Conservation (phyloP, 768 basidiomycete species). For the Harrya chromipes region DNA sequence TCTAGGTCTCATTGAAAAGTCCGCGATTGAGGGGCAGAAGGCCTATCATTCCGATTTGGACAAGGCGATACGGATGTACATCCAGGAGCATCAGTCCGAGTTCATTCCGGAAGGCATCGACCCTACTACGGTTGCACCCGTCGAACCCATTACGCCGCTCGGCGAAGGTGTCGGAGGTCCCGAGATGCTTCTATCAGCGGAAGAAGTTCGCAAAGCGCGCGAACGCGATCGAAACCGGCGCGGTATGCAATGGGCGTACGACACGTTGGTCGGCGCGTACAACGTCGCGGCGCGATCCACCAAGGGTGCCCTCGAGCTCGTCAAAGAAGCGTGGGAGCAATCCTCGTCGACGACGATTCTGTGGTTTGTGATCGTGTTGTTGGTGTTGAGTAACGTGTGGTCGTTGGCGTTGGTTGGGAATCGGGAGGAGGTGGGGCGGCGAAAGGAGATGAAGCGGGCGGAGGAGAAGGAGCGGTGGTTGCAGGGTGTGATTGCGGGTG, state of each 20-base stretch:
- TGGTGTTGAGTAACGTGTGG: conserved; percentile 81
- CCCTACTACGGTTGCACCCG: conserved; percentile 47
- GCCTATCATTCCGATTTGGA: conserved; percentile 82
- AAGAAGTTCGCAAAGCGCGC: conserved; percentile 44
- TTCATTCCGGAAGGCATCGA: conserved; percentile 85
- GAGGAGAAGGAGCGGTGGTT: conserved; percentile 77
- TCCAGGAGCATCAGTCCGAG: conserved; percentile 84
- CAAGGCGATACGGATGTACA: conserved; percentile 82
- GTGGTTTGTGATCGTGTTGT: conserved; percentile 64
- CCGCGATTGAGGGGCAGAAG: conserved; percentile 89
- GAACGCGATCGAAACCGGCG: conserved; percentile 69
- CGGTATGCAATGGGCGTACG: conserved; percentile 84
- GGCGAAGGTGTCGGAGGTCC: conserved; percentile 11
- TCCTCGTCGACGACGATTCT: conserved; percentile 69
- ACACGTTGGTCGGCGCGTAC: conserved; percentile 76
- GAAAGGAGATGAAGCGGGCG: conserved; percentile 48
- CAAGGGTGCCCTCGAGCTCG: conserved; percentile 69
- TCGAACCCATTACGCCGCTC: conserved; percentile 35
- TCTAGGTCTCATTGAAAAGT: conserved; percentile 89
- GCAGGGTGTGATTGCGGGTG: conserved; percentile 64
- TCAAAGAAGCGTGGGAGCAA: conserved; percentile 78
- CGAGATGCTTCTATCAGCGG: conserved; percentile 4
- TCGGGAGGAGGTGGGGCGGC: conserved; percentile 43
- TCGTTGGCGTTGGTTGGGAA: conserved; percentile 49
- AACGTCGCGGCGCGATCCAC: conserved; percentile 71